Conservation (phyloP, 2,329 filamentous ascomycete genomes). For the Coniochaeta sp. region DNA sequence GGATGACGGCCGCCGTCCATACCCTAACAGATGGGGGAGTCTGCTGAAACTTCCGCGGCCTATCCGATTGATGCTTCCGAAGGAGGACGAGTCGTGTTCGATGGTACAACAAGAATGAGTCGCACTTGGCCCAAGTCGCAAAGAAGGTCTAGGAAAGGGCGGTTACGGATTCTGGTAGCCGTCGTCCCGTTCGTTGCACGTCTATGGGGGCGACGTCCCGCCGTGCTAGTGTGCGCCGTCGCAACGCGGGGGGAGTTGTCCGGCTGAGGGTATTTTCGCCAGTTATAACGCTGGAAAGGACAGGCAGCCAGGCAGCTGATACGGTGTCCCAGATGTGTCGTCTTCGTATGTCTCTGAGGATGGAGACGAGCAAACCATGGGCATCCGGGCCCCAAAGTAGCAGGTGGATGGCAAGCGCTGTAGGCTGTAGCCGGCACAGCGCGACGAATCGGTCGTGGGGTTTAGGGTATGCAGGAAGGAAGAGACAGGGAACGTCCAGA, state of each 20-base stretch:
- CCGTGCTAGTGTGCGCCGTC: not conserved
- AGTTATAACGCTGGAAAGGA: not conserved
- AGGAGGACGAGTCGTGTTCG: not conserved
- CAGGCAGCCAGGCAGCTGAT: not conserved
- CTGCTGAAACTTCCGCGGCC: not conserved
- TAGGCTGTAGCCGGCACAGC: not conserved
- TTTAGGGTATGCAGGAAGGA: not conserved
- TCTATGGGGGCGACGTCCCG: not conserved
- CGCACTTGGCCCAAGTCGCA: not conserved
- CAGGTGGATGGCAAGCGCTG: not conserved
- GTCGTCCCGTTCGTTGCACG: not conserved
- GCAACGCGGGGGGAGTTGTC: not conserved
- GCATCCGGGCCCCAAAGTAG: not conserved
- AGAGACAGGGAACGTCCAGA: not conserved
- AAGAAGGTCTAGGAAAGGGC: not conserved
- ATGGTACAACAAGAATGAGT: not conserved
- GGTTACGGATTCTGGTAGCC: not conserved
- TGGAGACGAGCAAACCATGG: not conserved
- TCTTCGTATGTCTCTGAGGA: not conserved
- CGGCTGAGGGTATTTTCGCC: not conserved
- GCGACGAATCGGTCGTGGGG: not conserved
- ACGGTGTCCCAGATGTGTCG: not conserved
- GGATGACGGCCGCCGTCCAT: constrained; percentile 75
- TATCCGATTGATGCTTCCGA: not conserved
- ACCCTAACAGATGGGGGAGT: constrained; percentile 27